Conservation (phyloP, 2,329 filamentous ascomycete species). For the Colletotrichum horii region DNA sequence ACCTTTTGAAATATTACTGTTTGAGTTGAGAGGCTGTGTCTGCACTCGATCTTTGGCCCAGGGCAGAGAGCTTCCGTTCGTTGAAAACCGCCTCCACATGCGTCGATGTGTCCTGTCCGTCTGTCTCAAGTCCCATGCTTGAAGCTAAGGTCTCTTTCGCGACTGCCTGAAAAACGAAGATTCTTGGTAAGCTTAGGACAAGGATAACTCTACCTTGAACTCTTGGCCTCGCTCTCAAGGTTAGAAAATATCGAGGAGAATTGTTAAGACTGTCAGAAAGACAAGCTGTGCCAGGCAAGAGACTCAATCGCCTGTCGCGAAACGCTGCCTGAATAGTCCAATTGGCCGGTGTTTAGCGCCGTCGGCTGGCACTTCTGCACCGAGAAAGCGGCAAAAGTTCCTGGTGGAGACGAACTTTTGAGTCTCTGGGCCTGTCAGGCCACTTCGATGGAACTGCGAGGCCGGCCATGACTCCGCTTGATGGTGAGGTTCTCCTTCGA, state of each 20-base stretch:
- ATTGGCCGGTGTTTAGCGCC: background rate
- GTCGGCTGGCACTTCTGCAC: constrained; percentile 3
- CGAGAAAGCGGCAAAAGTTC: constrained; percentile 5
- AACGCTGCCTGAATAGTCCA: background rate
- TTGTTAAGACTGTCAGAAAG: background rate
- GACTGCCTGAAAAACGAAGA: background rate
- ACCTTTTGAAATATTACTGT: background rate
- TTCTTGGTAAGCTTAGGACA: background rate
- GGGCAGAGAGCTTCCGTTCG: background rate
- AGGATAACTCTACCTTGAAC: background rate
- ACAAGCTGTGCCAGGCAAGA: background rate
- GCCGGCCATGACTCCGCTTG: background rate
- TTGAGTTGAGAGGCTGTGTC: background rate
- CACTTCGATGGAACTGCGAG: background rate
- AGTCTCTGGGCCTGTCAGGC: background rate
- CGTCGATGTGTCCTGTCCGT: background rate
- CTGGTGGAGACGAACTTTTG: background rate
- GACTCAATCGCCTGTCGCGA: background rate
- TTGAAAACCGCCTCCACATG: background rate
- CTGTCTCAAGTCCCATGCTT: background rate
- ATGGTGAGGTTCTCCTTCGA: background rate
- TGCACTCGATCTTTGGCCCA: background rate
- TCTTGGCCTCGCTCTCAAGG: background rate
- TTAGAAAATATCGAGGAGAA: background rate
- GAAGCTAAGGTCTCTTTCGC: background rate